Base-by-base conservation (phyloP, 176 grass and related monocot species). In the Otatea glauca region DNA sequence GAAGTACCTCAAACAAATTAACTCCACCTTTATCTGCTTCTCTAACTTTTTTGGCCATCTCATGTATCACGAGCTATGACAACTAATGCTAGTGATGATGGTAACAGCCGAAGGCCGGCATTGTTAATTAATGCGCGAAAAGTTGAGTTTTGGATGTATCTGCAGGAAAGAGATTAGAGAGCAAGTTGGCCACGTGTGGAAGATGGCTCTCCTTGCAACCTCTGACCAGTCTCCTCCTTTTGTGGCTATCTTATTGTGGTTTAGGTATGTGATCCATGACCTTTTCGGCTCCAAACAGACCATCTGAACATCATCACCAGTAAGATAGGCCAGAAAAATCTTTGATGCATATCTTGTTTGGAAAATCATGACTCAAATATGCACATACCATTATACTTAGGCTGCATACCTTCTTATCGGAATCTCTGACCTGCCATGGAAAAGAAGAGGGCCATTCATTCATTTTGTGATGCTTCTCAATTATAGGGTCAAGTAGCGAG, bases 271-370 rank as follows among this genome's bases (percentile, higher is more conserved):
- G 53, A 64, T 88, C 72, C 21, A 21, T n/a, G 54, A 77, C 43
- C 64, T 83, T 87, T 83, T 83, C 17, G 72, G 79, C 64, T 50
- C 32, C 73, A 65, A 76, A 59, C 68, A 82, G 41, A 50, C 41
- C 37, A 21, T 6, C 20, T 18, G 6, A 38, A 3, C 21, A 47
- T 47, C 54, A 58, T 35, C 42, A 70, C 6, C n/a, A 6, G 6
- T 21, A 16, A 49, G 41, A 41, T 50, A 41, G 7, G 35, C 53
- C 21, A 51, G 21, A 42, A 76, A 76, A 81, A 3, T 70, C 72
- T 58, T 39, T 39, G 71, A 7, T 49, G 78, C 32, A 16, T 6
- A 82, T 88, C 72, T 76, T 75, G 23, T 67, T 34, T 69, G 29
- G 25, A 82, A 73, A 73, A 68, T 20, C 85, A 39, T 69, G 74